These are phyloP conservation scores for Rhynchosporium graminicola DNA, from an alignment of 2,329 filamentous ascomycete genomes.

Conservation along the genomic window DNA sequence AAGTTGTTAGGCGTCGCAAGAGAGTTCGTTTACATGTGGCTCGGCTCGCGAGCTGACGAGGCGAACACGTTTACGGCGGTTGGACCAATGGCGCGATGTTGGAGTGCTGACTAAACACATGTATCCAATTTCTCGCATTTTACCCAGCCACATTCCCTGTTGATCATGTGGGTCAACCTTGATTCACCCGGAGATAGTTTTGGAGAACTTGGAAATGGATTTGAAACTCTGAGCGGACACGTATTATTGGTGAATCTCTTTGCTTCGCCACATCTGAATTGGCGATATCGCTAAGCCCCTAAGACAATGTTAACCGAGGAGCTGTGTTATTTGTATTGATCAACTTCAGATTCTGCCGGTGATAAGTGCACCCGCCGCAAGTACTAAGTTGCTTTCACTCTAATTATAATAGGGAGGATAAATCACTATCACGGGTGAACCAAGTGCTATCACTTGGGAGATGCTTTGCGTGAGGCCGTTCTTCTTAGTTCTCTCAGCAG, in stretches of 20 bases:
- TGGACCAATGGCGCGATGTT: constrained; percentile 3
- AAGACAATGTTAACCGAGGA: neutral
- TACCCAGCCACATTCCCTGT: neutral
- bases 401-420: no score
- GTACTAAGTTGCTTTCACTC: neutral
- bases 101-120: neutral
- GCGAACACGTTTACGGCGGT: constrained; percentile 1
- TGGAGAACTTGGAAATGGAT: neutral
- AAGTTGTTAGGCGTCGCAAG: neutral
- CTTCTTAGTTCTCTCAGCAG: no score
- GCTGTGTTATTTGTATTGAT: neutral
- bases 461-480: no score
- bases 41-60: constrained; percentile 3
- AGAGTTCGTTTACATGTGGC: constrained; percentile 8
- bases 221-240: neutral
- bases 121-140: neutral
- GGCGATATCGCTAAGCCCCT: constrained; percentile 5
- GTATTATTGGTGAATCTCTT: neutral
- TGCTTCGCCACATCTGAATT: neutral
- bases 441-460: no score
- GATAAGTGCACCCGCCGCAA: neutral
- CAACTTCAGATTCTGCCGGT: neutral
- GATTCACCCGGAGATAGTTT: neutral
- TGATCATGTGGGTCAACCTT: neutral
- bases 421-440: no score